Base-by-base conservation (phyloP, 352 stramenopile genomes). In the Phytophthora quininea region DNA sequence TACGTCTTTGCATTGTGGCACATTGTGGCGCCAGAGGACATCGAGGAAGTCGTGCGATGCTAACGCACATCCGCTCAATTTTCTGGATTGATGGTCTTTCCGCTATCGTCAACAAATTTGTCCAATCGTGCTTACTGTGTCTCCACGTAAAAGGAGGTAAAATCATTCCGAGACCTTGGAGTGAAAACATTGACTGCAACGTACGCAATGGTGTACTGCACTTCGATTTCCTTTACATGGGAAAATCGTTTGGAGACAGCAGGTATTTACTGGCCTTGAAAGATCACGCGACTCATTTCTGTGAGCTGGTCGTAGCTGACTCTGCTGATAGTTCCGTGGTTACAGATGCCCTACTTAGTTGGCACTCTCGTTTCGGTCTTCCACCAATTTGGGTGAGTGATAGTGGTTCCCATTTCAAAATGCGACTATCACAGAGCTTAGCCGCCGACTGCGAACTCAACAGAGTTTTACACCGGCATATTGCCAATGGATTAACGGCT, bases 401-500 rank as follows among this genome's bases (percentile, higher is more conserved):
- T 55, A 15, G 48, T 31, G 66, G 51, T 3, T 69, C 35, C 2
- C 67, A 73, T 29, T 79, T 76, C 46, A 78, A 74, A 78, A 66
- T 19, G n/a, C 55, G 10, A 50, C 75, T 0, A 43, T 77, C 1
- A 19, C 33, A 12, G 54, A 74, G 7, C 50, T 79, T 3, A 57
- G 38, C 4, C 45, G 54, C 24, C 2, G 58, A 19, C 54, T 73
- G 1, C 69, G 64, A 24, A 24, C 19, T 24, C 19, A 68, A 27
- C 73, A 77, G 30, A 12, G 56, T 8, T 70, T 82, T 42, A 64
- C 48, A 12, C 29, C 64, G 1, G 67, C 59, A 1, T 77, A 78
- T 42, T 58, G 43, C 12, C 75, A 68, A 3, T 83, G 71, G 64
- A 56, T 72, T 1, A 81, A 73, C 30, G 65, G 73, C 33, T 73